Base-by-base conservation (phyloP, 164 flowering plant genomes). In the Stephania yunnanensis region DNA sequence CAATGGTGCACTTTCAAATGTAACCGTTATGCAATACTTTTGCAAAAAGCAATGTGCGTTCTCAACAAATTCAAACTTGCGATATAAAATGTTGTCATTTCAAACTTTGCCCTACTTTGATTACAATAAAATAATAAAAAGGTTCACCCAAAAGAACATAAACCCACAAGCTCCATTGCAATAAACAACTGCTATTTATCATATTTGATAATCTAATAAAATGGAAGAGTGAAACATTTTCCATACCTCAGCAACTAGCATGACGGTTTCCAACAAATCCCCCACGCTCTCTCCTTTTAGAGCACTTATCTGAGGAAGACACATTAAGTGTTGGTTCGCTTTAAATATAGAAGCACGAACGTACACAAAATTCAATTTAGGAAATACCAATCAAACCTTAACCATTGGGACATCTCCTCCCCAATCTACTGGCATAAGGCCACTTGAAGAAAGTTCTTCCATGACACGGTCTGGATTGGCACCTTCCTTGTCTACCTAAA, bases 401-500 rank as follows among this genome's bases (percentile, higher is more conserved):
- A 95, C 88, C 93, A 93, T 87, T 67, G 97, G 98, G 74, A 78
- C 80, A 73, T 90, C 93, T 81, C 98, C 97, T 78, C 98, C 98
- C 97, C 97, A 95, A 31, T 86, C 97, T 87, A 92, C 98, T 30
- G 98, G 93, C 97, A 92, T 90, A 73, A 92, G 82, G 69, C 98
- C 98, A 88, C 87, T 77, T 45, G 92, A 83, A 70, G 98, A 86
- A 86, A 95, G 98, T 73, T 95, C 97, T 86, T 95, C 95, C 95
- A 92, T 89, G 67, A 93, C 98, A 82, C 87, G 74, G 19, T 91
- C 94, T 20, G 98, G 90, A 79, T 78, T 92, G 65, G 98, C 98
- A 79, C 97, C 98, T 75, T 95, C 95, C 82, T 90, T 95, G 80
- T 95, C 98, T 76, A 91, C 90, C 98, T 95, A 87, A 45, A 77